These are phyloP conservation scores for Fraxinus sp. DNA, from an alignment of 305 asterid species.

Conservation along the genomic window DNA sequence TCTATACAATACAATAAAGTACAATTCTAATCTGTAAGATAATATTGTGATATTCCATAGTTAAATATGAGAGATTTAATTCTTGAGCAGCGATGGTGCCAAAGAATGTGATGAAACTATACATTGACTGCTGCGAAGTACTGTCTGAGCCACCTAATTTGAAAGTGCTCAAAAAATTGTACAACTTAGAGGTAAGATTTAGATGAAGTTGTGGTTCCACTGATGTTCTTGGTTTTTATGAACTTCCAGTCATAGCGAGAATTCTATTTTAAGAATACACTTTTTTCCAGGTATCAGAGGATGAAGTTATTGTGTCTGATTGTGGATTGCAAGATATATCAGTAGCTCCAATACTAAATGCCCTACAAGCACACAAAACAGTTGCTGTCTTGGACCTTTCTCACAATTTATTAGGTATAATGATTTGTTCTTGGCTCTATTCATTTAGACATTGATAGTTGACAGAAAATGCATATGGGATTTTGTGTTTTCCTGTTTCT, in stretches of 20 bases:
- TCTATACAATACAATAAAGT: not conserved
- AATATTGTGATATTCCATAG: constrained; percentile 15
- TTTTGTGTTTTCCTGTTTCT: constrained; percentile 15
- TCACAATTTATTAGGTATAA: constrained; percentile 82
- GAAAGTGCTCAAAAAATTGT: constrained; percentile 74
- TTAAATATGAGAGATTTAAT: constrained; percentile 20
- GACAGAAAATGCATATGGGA: constrained; percentile 5
- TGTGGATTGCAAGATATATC: constrained; percentile 86
- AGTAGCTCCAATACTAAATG: constrained; percentile 72
- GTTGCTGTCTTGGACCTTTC: constrained; percentile 84
- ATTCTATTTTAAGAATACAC: constrained; percentile 23
- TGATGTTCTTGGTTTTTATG: constrained; percentile 9
- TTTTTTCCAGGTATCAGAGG: constrained; percentile 76
- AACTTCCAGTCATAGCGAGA: constrained; percentile 18
- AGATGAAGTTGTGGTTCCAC: constrained; percentile 15
- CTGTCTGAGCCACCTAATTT: constrained; percentile 62
- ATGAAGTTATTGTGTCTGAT: constrained; percentile 72
- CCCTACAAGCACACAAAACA: constrained; percentile 71
- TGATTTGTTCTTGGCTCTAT: constrained; percentile 16
- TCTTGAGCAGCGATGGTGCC: constrained; percentile 72
- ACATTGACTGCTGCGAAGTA: constrained; percentile 70
- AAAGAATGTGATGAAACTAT: constrained; percentile 73
- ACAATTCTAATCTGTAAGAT: constrained; percentile 15
- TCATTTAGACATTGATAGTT: not conserved
- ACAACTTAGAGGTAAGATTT: constrained; percentile 64